Base-by-base conservation (phyloP, 805 yeast species). In the Cyberlindnera lachancei region DNA sequence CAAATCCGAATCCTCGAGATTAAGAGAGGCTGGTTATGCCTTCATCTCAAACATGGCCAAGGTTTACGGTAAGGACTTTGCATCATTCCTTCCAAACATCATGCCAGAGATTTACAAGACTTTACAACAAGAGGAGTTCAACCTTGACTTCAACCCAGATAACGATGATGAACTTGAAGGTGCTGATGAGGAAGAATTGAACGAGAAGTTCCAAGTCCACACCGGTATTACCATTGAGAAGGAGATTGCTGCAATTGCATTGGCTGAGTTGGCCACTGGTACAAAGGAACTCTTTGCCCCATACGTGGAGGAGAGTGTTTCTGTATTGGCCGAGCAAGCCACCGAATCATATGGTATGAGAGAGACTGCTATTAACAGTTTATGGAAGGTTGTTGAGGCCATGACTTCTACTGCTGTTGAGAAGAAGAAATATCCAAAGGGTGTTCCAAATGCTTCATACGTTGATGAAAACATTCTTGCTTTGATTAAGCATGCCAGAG, bases 201-300 rank as follows among this genome's bases (percentile, higher is more conserved):
- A 71, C 40, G 80, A 80, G 50, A 80, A 81, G 41, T 66, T 85
- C 59, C 80, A 84, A 47, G 87, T 92, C 42, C 88, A 87, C 70
- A 82, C 95, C 31, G 96, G 95, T 66, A 75, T 92, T 49, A 85
- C 96, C 44, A 80, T 84, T 48, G 98, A 90, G 64, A 90, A 90
- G 63, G 96, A 88, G 63, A 84, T 86, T 45, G 95, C 95, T n/a
- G 72, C 88, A 28, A 85, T 86, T 51, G 92, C 95, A 7, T 63
- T 87, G 45, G 75, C 84, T 30, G 97, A 92, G 55, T 73, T 88
- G 55, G 95, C 95, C 32, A 59, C 71, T 34, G 96, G 94, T 48
- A 83, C 95, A 30, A 82, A 87, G 52, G 78, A 73, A 37, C 76
- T 76, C 33, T 87, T 90, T 61, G 72, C 78, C 50, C 76, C 77